Base-by-base conservation (phyloP, 2,329 filamentous ascomycete species). In the Phyllosticta capitalensis region DNA sequence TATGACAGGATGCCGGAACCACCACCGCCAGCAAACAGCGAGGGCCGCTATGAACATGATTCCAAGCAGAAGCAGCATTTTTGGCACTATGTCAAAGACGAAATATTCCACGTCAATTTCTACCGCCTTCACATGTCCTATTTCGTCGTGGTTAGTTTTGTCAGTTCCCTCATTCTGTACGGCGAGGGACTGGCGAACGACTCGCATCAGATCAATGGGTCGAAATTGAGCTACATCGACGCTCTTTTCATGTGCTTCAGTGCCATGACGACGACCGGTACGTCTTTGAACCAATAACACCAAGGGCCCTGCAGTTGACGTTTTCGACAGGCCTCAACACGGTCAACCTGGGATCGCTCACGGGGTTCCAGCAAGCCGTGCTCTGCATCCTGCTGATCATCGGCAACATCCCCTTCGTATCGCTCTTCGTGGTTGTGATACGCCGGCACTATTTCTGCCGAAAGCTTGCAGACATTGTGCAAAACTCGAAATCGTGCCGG, bases 181-280 rank as follows among this genome's bases (percentile, higher is more conserved):
- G 68, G 67, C 3, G 65, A 67, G 49, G 68, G 68, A 5, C 55
- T 66, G 24, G 66, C 64, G 12, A 63, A 65, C 59, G 66, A 66
- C n/a, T 62, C 65, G 7, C 61, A 65, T 14, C 38, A 54, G 14
- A 28, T 54, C 9, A 58, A 61, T 38, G 64, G 59, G 6, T 64
- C 64, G 33, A 22, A 33, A 26, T 33, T 69, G 9, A 65, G 62
- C 4, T 70, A 69, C 28, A 65, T 67, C 20, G 64, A 70, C 45
- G 67, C 67, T 2, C 52, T 70, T 12, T 69, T 69, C 48, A 54
- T 70, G 7, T 65, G 65, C 30, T 66, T 64, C 22, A 69, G 67
- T 59, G 67, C 68, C 12, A 70, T 70, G 67, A 69, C 68, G 9
- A 70, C 67, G 2, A 70, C 67, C 9, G 67, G 66, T 65, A 62